Evolutionary conservation across 2,329 filamentous ascomycete genomes (phyloP).

Genomic region (Hypoxylon sp.): DNA sequence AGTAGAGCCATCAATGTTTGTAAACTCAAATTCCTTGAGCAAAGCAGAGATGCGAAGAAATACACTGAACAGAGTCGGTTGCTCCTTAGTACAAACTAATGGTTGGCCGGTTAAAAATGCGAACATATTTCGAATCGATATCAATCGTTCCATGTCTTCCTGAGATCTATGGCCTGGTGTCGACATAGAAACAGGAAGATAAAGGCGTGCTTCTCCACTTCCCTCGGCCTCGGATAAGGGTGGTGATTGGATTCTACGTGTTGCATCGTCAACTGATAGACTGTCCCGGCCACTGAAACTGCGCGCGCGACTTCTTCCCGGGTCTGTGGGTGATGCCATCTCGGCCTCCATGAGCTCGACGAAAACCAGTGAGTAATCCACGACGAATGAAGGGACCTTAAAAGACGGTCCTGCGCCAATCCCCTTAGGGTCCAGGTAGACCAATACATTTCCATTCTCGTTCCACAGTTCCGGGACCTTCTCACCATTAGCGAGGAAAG

Average conservation of each 20-base stretch:
- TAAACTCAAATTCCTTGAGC: conserved; percentile 71
- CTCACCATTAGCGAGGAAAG: conserved; percentile 67
- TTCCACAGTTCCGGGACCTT: conserved; percentile 78
- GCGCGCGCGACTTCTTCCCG: conserved; percentile 56
- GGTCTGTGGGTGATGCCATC: conserved; percentile 53
- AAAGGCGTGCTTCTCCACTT: conserved; percentile 64
- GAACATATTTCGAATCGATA: conserved; percentile 75
- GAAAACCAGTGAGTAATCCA: conserved; percentile 69
- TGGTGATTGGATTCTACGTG: conserved; percentile 57
- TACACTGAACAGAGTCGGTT: conserved; percentile 68
- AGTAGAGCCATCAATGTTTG: conserved; percentile 68
- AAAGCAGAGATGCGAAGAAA: conserved; percentile 69
- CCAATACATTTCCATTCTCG: conserved; percentile 69
- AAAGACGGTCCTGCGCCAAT: conserved; percentile 71
- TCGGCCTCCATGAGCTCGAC: conserved; percentile 67
- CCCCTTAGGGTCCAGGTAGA: conserved; percentile 70
- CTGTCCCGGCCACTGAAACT: conserved; percentile 66
- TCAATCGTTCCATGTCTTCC: conserved; percentile 68
- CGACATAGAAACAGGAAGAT: conserved; percentile 65
- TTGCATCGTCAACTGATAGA: conserved; percentile 66
- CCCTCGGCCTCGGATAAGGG: conserved; percentile 55
- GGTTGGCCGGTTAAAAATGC: conserved; percentile 76
- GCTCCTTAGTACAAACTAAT: conserved; percentile 70
- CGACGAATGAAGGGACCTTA: conserved; percentile 69
- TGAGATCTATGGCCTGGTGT: conserved; percentile 56